Evolutionary conservation across 2,329 filamentous ascomycete species (phyloP).

Genomic region (Macrophomina pseudophaseolina): DNA sequence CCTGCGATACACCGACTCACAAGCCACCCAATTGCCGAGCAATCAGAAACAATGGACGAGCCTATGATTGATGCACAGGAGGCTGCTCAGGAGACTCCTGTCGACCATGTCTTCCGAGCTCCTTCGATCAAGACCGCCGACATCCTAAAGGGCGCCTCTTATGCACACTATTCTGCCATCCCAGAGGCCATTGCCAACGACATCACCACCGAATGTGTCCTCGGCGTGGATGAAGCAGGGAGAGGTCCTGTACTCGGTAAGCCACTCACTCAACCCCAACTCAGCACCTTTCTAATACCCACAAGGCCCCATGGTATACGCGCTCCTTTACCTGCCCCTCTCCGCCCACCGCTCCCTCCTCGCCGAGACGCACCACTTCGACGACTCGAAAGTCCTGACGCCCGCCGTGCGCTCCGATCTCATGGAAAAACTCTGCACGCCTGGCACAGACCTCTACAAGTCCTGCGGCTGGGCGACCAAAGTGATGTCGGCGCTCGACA

Average conservation of each 20-base stretch:
- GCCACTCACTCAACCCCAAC: neutral
- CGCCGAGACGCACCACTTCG: constrained; percentile 80
- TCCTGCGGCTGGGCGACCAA: constrained; percentile 84
- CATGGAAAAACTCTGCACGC: constrained; percentile 73
- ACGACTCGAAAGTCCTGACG: constrained; percentile 93
- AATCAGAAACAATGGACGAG: constrained; percentile 35
- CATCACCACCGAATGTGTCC: constrained; percentile 67
- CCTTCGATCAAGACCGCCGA: constrained; percentile 50
- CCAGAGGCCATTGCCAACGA: constrained; percentile 47
- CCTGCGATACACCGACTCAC: neutral
- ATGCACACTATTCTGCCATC: constrained; percentile 54
- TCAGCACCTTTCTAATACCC: neutral
- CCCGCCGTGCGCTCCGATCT: constrained; percentile 76
- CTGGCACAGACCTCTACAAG: constrained; percentile 60
- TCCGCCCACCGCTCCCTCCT: constrained; percentile 74
- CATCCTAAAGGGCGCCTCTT: constrained; percentile 51
- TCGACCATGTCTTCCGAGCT: constrained; percentile 51
- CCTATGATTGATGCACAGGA: constrained; percentile 34
- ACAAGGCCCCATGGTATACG: constrained; percentile 69
- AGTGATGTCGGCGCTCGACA: constrained; percentile 82
- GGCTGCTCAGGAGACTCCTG: constrained; percentile 42
- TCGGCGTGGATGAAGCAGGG: constrained; percentile 93
- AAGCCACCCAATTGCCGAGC: neutral
- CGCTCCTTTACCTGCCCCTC: constrained; percentile 72
- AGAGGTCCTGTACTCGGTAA: constrained; percentile 89